These are phyloP conservation scores for Acacia acuminata DNA, from an alignment of 306 rosid genomes.

Conservation along the genomic window DNA sequence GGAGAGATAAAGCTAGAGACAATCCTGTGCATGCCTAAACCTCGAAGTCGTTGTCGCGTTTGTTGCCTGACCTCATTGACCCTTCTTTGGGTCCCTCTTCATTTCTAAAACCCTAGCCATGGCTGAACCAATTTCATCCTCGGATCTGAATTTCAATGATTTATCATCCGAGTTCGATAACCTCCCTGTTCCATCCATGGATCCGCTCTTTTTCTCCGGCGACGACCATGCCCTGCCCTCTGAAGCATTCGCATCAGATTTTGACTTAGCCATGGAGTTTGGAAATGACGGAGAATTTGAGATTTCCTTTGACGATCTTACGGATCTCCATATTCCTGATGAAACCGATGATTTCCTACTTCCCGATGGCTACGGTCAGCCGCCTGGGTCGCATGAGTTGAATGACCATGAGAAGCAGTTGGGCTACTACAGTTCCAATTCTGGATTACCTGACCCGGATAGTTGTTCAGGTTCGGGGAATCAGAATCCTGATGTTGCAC, in stretches of 20 bases:
- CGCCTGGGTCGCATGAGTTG: background rate
- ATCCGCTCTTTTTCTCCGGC: conserved; percentile 48
- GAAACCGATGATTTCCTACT: conserved; percentile 62
- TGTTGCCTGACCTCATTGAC: background rate
- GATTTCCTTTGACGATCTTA: conserved; percentile 74
- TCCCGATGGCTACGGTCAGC: conserved; percentile 27
- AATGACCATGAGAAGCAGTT: background rate
- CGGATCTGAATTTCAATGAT: conserved; percentile 27
- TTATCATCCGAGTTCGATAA: conserved; percentile 46
- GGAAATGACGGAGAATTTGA: conserved; percentile 49
- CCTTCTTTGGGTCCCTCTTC: background rate
- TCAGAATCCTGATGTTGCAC: conserved; percentile 31
- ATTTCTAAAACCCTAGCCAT: conserved; percentile 33
- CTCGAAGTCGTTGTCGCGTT: background rate
- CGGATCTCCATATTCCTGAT: conserved; percentile 53
- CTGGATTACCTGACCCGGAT: conserved; percentile 42
- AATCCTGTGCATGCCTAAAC: background rate
- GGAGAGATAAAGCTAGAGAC: background rate
- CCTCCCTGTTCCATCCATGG: conserved; percentile 66
- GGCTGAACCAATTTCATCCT: conserved; percentile 39
- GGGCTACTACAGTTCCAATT: background rate
- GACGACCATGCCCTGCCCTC: conserved; percentile 18
- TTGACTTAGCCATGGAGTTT: conserved; percentile 41
- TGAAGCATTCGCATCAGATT: conserved; percentile 51
- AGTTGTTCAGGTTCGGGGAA: conserved; percentile 15